These are phyloP conservation scores for Zea luxurians DNA, from an alignment of 176 grass and related monocot species.

Conservation along the genomic window DNA sequence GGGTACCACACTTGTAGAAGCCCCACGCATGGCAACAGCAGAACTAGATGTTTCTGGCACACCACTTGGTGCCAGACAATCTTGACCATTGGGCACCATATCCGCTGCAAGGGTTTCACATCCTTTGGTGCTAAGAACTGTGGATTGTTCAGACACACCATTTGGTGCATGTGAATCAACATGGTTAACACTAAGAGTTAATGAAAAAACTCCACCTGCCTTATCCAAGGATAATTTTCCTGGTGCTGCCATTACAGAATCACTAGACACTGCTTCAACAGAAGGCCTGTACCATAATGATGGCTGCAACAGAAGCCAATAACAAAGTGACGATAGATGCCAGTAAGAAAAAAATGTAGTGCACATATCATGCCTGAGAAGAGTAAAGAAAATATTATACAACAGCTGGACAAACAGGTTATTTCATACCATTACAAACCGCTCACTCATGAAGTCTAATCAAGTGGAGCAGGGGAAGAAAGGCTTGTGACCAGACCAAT, in stretches of 20 bases:
- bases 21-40: not conserved
- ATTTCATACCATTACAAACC: not conserved
- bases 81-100: not conserved
- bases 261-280: constrained; percentile 23
- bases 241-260: constrained; percentile 33
- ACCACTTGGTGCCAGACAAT: constrained; percentile 22
- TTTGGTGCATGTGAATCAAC: constrained; percentile 34
- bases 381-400: constrained; percentile 7
- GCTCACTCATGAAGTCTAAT: not conserved
- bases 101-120: constrained; percentile 14
- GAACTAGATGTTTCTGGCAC: constrained; percentile 39
- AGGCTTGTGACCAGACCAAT: too few species aligned
- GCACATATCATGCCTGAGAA: not conserved
- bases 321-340: constrained; percentile 14
- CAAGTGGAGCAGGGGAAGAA: not conserved
- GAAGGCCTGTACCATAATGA: constrained; percentile 50
- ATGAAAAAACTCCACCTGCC: constrained; percentile 30
- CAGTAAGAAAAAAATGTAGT: not conserved
- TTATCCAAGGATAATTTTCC: constrained; percentile 37
- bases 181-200: constrained; percentile 37
- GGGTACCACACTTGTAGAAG: constrained; percentile 29
- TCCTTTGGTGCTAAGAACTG: constrained; percentile 30
- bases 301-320: constrained; percentile 47
- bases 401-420: not conserved
- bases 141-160: constrained; percentile 2